Conservation (phyloP, 1,139 yeast genomes). For the Scheffersomyces parashehatae region DNA sequence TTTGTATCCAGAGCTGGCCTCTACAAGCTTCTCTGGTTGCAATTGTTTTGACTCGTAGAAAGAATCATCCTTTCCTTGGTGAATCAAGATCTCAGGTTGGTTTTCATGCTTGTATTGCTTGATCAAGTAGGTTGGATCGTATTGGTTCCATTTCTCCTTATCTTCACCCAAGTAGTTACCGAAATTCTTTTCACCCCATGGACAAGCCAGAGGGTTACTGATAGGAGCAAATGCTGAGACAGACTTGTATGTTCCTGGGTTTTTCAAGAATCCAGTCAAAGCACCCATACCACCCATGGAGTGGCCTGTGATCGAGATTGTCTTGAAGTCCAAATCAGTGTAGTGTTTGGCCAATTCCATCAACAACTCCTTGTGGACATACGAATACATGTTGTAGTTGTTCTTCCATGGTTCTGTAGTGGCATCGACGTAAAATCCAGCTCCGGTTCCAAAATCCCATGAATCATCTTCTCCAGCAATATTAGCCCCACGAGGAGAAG, state of each 20-base stretch:
- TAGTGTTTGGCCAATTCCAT: slow-evolving; percentile 45
- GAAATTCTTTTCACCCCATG: slow-evolving; percentile 87
- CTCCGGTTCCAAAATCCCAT: slow-evolving; percentile 93
- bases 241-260: slow-evolving; percentile 74
- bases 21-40: slow-evolving; percentile 71
- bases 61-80: slow-evolving; percentile 77
- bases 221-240: slow-evolving; percentile 94
- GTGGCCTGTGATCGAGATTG: slow-evolving; percentile 82
- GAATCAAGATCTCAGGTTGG: slow-evolving; percentile 69
- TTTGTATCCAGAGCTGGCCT: slow-evolving; percentile 62
- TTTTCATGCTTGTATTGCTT: slow-evolving; percentile 51
- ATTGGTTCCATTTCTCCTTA: slow-evolving; percentile 60
- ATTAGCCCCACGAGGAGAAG: slow-evolving; percentile 94
- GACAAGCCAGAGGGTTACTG: slow-evolving; percentile 69
- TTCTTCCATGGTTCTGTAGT: slow-evolving; percentile 67
- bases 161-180: slow-evolving; percentile 71
- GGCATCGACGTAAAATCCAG: slow-evolving; percentile 92
- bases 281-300: slow-evolving; percentile 99
- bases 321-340: slow-evolving; percentile 53
- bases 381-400: slow-evolving; percentile 84
- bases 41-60: slow-evolving; percentile 71
- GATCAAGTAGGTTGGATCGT: slow-evolving; percentile 81
- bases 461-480: slow-evolving; percentile 78
- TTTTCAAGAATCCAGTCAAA: slow-evolving; percentile 67
- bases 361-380: slow-evolving; percentile 76